Evolutionary conservation across 331 rosid genomes (phyloP), one percentile per base, ranked within the genome.

Genomic region (Malus hybrid): DNA sequence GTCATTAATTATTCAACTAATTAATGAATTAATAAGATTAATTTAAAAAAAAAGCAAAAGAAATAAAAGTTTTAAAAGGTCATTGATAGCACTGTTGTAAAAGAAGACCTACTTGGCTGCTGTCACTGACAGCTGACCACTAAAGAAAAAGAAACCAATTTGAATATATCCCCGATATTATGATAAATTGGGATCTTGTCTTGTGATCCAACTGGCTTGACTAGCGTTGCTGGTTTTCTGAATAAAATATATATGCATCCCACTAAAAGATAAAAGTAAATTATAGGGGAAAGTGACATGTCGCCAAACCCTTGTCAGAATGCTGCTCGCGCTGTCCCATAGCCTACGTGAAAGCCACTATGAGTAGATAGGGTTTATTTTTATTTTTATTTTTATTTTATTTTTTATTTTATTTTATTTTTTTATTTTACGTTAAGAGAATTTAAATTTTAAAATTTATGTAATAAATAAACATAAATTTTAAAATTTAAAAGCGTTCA

Each of bases 231-330:
- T 16, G 10, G 39, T 36, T 31, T 60, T 60, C 12, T 15, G 29
- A 27, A 46, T 44, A 44, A 74, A 27, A 33, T n/a, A 60, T 7
- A 33, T n/a, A 60, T 7, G 19, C 65, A 39, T 29, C 52, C 27
- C 16, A 7, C n/a, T n/a, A 36, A 36, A 36, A 36, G 42, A 36
- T 36, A 36, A 7, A 7, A 36, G 10, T 36, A 36, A 36, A 36
- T 36, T 36, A 36, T 7, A 15, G n/a, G 9, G 48, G 75, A 79
- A 73, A 79, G 75, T 48, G 83, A 79, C 79, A 10, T 74, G 83
- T 68, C 71, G 76, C 62, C 66, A 68, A 73, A 74, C 64, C 32
- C 18, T 60, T 67, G 83, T 73, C 79, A 79, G 71, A 48, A 36
- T 36, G 42, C 10, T 36, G 42, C 3, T 36, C 42, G 42, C 10